Conservation (phyloP, 176 grass and related monocot species). For the Bromus sterilis region DNA sequence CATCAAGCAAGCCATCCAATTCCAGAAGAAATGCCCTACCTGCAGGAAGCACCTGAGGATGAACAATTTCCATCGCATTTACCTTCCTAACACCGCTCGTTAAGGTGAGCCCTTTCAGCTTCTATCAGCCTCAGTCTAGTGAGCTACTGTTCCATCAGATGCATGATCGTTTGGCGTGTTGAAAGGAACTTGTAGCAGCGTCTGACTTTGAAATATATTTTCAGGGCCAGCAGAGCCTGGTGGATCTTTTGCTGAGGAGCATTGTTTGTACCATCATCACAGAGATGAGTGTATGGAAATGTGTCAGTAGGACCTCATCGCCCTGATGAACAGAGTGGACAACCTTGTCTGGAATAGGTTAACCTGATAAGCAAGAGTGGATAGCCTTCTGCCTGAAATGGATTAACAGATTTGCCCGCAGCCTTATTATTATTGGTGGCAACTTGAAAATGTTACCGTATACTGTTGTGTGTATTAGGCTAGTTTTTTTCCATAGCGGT, state of each 20-base stretch:
- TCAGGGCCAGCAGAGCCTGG: background rate
- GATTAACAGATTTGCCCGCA: background rate
- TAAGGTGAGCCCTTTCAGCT: constrained; percentile 22
- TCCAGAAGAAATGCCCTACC: constrained; percentile 91
- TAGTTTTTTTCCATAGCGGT: background rate
- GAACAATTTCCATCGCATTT: constrained; percentile 72
- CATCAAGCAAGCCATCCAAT: constrained; percentile 63
- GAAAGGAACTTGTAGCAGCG: background rate
- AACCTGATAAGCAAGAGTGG: background rate
- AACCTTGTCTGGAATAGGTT: background rate
- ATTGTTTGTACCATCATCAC: background rate
- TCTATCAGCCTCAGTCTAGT: background rate
- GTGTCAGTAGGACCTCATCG: background rate
- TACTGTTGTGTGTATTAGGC: constrained; percentile 16
- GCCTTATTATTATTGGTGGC: background rate
- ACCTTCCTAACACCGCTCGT: constrained; percentile 44
- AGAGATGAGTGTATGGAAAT: background rate
- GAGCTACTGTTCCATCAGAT: background rate
- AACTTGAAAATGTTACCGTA: background rate
- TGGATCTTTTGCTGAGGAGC: background rate
- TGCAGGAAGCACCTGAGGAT: constrained; percentile 54
- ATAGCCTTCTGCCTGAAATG: background rate
- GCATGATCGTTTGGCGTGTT: background rate
- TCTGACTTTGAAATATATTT: background rate
- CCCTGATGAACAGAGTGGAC: background rate